Evolutionary conservation across 169 alveolate genomes (phyloP), one percentile per base, ranked within the genome.

Genomic region (Cryptosporidium felis): DNA sequence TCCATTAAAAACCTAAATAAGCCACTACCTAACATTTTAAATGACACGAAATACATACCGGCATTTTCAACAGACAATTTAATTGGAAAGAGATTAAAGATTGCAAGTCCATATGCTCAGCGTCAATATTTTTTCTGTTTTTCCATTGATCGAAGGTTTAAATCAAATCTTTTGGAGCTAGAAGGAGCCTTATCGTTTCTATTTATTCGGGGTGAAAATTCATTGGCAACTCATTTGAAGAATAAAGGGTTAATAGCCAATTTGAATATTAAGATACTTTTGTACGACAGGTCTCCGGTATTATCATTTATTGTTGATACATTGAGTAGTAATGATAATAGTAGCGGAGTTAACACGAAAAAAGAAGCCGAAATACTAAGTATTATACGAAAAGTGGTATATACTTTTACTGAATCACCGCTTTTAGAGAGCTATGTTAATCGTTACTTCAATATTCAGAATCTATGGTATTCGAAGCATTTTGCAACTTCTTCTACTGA

Each of bases 401-500:
- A 65, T 44, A 45, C 81, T 65, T 65, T 45, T 65, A 53, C 81
- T 12, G 81, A 65, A 47, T 65, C 81, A 14, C 62, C 60, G 5
- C 32, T 46, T 46, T 34, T 65, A 62, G 62, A 65, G 18, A 65
- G n/a, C 3, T 46, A 65, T 30, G 62, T 65, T 9, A 45, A 30
- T 41, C 45, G 49, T 65, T 65, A 65, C 46, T 65, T 23, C 36
- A 42, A 47, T 5, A 28, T 38, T 12, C 53, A 36, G 9, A 28
- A 36, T 23, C 28, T 36, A 12, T 46, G 23, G 59, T 65, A 32
- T 36, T 44, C 44, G 3, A 21, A 28, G 6, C 18, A 46, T 26
- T 65, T 65, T 23, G 36, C 81, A 23, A 45, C 81, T 4, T 65
- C 81, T 3, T 65, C 81, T 5, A 45, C 62, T 4, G 45, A 44